A percentile compares a stretch with the other conserved stretches of the same genome.
Conservation (phyloP, 2,329 filamentous ascomycete species). For the Cladophialophora psammophila region DNA sequence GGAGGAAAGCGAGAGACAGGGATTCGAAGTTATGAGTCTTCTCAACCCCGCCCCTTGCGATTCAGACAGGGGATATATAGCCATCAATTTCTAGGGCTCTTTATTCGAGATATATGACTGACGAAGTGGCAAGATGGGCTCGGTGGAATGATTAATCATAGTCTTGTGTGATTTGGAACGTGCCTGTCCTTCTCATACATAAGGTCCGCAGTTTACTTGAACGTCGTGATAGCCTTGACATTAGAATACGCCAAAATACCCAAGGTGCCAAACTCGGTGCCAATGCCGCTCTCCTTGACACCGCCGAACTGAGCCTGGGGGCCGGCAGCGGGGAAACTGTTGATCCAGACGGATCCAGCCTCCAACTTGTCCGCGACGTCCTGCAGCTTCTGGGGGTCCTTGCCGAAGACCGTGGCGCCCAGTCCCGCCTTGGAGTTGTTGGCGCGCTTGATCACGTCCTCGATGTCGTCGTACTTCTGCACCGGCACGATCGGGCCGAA, state of each 20-base stretch:
- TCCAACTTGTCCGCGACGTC: conserved; percentile 56
- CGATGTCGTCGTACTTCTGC: conserved; percentile 55
- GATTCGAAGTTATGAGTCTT: conserved; percentile 29
- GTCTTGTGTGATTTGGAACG: not conserved
- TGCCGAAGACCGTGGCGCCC: conserved; percentile 60
- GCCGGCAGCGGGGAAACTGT: conserved; percentile 72
- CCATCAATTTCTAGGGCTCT: too few species aligned
- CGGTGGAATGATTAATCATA: not conserved
- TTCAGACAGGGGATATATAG: too few species aligned
- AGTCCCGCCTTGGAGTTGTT: conserved; percentile 61
- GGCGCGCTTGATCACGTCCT: conserved; percentile 56
- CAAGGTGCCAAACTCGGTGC: conserved; percentile 43
- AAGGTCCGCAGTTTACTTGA: conserved; percentile 4
- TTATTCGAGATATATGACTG: too few species aligned
- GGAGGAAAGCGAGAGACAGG: conserved; percentile 25
- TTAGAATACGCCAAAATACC: conserved; percentile 30
- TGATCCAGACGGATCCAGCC: conserved; percentile 57
- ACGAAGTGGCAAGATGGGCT: too few species aligned
- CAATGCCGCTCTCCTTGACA: conserved; percentile 69
- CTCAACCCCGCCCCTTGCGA: too few species aligned
- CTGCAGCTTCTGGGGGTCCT: conserved; percentile 57
- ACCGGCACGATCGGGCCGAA: conserved; percentile 62
- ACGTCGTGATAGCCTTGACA: conserved; percentile 25
- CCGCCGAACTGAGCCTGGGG: conserved; percentile 75
- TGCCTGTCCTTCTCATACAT: not conserved